These are phyloP conservation scores for Penicillium fuscoglaucum DNA, from an alignment of 2,329 filamentous ascomycete genomes.

Conservation along the genomic window DNA sequence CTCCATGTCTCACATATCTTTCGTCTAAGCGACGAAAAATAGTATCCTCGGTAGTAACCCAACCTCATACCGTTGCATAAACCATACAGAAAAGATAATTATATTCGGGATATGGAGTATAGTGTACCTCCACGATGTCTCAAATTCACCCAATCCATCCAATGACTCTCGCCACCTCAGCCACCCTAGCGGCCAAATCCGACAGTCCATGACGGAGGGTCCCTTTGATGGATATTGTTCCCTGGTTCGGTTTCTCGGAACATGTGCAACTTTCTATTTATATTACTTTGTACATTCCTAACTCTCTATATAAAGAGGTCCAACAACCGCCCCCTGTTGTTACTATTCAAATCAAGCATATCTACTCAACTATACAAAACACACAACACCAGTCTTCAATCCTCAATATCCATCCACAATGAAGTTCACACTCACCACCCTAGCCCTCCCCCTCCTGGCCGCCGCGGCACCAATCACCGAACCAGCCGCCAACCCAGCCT, in stretches of 20 bases:
- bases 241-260: background rate
- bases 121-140: constrained; percentile 2
- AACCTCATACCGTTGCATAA: background rate
- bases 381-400: background rate
- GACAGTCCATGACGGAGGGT: constrained; percentile 3
- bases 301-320: constrained; percentile 5
- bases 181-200: constrained; percentile 5
- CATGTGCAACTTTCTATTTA: constrained; percentile 4
- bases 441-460: constrained; percentile 31
- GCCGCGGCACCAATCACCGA: constrained; percentile 25
- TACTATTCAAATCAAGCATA: background rate
- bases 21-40: background rate
- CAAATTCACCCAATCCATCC: constrained; percentile 6
- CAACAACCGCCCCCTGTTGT: background rate
- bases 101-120: background rate
- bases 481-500: constrained; percentile 29
- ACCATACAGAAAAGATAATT: background rate
- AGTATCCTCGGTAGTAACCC: background rate
- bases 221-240: background rate
- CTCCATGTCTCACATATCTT: constrained; percentile 1
- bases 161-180: constrained; percentile 10
- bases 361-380: background rate
- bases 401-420: constrained; percentile 18
- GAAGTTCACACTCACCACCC: constrained; percentile 27
- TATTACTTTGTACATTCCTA: background rate